These are phyloP conservation scores for Chenopodium berlandieri DNA, from an alignment of 148 eudicot genomes.

Conservation along the genomic window DNA sequence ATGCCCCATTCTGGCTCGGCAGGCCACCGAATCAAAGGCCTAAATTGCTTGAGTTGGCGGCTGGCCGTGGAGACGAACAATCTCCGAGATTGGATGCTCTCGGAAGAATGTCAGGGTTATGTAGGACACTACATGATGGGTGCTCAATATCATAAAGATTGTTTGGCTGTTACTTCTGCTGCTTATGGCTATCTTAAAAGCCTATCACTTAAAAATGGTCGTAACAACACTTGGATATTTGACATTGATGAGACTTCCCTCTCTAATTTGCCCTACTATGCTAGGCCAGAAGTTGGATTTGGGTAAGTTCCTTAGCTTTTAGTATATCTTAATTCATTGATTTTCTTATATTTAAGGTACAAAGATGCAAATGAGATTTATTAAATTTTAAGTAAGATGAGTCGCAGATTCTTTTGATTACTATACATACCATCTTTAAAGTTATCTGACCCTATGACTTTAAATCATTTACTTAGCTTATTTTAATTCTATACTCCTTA, in stretches of 20 bases:
- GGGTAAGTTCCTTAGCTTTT: conserved; percentile 27
- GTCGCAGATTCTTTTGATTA: no score
- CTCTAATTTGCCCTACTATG: conserved; percentile 51
- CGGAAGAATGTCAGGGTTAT: conserved; percentile 43
- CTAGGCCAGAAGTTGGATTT: conserved; percentile 35
- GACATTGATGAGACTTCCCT: conserved; percentile 49
- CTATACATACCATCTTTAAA: no score
- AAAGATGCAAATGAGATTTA: no score
- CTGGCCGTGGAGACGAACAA: conserved; percentile 61
- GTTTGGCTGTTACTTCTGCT: conserved; percentile 29
- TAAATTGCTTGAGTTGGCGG: conserved; percentile 67
- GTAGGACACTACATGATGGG: conserved; percentile 64
- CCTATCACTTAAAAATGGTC: conserved; percentile 21
- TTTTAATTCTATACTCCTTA: no score
- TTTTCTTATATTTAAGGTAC: no score
- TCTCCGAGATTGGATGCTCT: conserved; percentile 39
- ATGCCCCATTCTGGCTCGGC: conserved; percentile 38
- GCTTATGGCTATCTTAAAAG: conserved; percentile 34
- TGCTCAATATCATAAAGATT: conserved; percentile 47
- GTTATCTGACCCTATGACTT: no score
- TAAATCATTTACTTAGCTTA: no score
- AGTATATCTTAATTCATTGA: no score
- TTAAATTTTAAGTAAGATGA: no score
- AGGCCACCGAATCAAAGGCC: conserved; percentile 27
- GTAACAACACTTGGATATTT: conserved; percentile 43